A percentile compares a stretch with the other conserved stretches of the same genome.
These are phyloP conservation scores for Irpex lacteus DNA, from an alignment of 1,284 basidiomycete species.

Conservation along the genomic window DNA sequence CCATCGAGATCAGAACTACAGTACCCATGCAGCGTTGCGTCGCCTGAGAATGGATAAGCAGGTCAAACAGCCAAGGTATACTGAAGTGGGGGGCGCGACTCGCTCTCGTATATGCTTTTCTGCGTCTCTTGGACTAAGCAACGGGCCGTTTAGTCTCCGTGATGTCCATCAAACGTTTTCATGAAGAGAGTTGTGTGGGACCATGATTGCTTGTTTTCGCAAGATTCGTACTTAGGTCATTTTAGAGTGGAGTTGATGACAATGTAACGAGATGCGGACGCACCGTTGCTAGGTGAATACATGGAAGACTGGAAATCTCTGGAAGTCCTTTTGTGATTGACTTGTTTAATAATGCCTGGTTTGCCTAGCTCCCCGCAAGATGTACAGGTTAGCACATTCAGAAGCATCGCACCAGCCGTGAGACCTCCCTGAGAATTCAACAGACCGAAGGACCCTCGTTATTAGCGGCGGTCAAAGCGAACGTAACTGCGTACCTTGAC, in stretches of 20 bases:
- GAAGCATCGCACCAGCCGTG: not conserved
- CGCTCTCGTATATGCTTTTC: too few species aligned
- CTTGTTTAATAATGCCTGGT: too few species aligned
- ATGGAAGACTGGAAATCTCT: not conserved
- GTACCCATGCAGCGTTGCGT: too few species aligned
- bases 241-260: not conserved
- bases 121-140: not conserved
- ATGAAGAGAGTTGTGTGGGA: not conserved
- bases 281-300: not conserved
- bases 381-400: not conserved
- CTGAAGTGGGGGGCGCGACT: too few species aligned
- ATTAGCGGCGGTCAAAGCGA: not conserved
- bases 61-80: too few species aligned
- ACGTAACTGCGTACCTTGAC: not conserved
- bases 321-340: too few species aligned
- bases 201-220: not conserved
- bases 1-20: too few species aligned
- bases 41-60: too few species aligned
- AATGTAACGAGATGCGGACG: not conserved
- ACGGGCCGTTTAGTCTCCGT: not conserved
- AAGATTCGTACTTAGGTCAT: not conserved
- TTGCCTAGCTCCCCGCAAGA: too few species aligned
- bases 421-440: too few species aligned
- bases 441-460: too few species aligned
- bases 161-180: not conserved